Evolutionary conservation across 1,284 basidiomycete species (phyloP).

Genomic region (Singerocomus inundabilis): DNA sequence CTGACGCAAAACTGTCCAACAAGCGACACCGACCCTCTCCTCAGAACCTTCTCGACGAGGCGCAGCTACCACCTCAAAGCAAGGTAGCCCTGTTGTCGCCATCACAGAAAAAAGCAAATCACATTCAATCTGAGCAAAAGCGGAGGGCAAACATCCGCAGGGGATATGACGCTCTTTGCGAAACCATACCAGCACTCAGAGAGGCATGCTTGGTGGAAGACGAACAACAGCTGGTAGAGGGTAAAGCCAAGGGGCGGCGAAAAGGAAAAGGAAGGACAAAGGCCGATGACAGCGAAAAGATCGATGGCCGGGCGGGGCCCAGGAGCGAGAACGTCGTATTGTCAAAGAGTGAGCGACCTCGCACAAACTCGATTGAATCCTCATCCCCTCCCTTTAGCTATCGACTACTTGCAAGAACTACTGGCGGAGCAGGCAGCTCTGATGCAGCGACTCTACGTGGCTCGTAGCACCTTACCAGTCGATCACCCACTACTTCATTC

Average conservation of each 20-base stretch:
- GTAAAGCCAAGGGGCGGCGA: slow-evolving; percentile 34
- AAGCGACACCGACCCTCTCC: slow-evolving; percentile 37
- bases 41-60: slow-evolving; percentile 14
- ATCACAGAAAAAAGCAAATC: slow-evolving; percentile 90
- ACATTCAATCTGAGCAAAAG: slow-evolving; percentile 89
- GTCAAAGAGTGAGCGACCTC: slow-evolving; percentile 65
- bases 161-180: slow-evolving; percentile 84
- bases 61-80: slow-evolving; percentile 12
- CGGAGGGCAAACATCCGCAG: slow-evolving; percentile 86
- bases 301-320: slow-evolving; percentile 80
- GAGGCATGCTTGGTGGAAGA: slow-evolving; percentile 71
- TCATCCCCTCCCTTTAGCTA: slow-evolving; percentile 49
- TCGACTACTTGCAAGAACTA: slow-evolving; percentile 74
- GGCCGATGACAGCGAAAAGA: slow-evolving; percentile 52
- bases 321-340: slow-evolving; percentile 84
- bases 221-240: slow-evolving; percentile 34
- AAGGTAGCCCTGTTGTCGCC: slow-evolving; percentile 54
- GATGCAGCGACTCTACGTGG: slow-evolving; percentile 55
- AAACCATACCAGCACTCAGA: slow-evolving; percentile 72
- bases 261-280: slow-evolving; percentile 32
- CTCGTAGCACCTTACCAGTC: slow-evolving; percentile 52
- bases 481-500: slow-evolving; percentile 52
- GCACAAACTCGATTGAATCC: not conserved
- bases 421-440: slow-evolving; percentile 56
- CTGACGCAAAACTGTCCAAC: slow-evolving; percentile 24